Evolutionary conservation across 768 basidiomycete genomes (phyloP).

Genomic region (Agaricus blazei): DNA sequence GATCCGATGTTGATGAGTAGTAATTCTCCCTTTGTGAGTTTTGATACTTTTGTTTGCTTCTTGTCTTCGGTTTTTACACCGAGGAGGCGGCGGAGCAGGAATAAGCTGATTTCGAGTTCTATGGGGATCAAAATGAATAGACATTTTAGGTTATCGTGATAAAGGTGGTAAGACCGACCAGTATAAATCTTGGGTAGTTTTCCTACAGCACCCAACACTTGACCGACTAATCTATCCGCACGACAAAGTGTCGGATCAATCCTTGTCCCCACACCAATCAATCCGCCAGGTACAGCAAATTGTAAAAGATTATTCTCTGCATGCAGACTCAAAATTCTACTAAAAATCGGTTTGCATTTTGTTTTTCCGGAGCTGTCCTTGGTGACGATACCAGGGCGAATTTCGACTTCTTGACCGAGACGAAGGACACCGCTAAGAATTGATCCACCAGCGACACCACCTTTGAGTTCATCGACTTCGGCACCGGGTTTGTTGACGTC

Average conservation of each 20-base stretch:
- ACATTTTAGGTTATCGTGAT: neutral
- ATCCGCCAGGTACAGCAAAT: conserved; percentile 94
- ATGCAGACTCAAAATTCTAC: conserved; percentile 82
- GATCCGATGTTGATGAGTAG: conserved; percentile 97
- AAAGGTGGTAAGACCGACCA: conserved; percentile 35
- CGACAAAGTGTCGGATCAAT: conserved; percentile 96
- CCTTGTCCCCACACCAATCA: conserved; percentile 97
- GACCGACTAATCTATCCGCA: conserved; percentile 94
- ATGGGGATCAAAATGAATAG: neutral
- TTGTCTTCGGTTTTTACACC: conserved; percentile 99
- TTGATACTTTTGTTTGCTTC: conserved; percentile 94
- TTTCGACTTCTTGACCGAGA: conserved; percentile 92
- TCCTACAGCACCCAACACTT: conserved; percentile 92
- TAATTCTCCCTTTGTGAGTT: conserved; percentile 87
- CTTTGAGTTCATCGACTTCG: conserved; percentile 94
- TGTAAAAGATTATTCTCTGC: conserved; percentile 93
- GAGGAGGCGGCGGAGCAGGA: conserved; percentile 92
- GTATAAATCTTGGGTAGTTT: conserved; percentile 93
- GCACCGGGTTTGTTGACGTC: conserved; percentile 99
- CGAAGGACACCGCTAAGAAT: conserved; percentile 89
- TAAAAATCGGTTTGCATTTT: conserved; percentile 91
- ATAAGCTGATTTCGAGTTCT: conserved; percentile 92
- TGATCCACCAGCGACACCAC: conserved; percentile 96
- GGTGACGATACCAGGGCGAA: conserved; percentile 94
- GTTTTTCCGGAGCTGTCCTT: conserved; percentile 89